Evolutionary conservation across 495 filamentous ascomycete species (phyloP), one percentile per base, ranked within the genome.

Genomic region (Parachaetomium inaequale): DNA sequence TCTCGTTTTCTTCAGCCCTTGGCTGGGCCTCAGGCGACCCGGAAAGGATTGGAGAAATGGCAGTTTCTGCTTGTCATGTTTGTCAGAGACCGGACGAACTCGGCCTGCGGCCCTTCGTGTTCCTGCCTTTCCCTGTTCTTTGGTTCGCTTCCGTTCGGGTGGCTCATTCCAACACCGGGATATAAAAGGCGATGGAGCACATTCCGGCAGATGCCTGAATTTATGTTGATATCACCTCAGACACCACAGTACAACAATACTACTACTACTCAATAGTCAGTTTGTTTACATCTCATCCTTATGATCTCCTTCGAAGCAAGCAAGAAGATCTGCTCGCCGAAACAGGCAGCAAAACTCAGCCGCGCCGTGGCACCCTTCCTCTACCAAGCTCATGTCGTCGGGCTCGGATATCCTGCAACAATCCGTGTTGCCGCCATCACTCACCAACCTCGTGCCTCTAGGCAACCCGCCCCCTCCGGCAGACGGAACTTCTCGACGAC

Each of bases 401-500:
- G 62, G 1, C 38, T 74, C 28, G 66, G 62, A 12, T 72, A 65
- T 43, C 59, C 74, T 8, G 63, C 66, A 5, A 68, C 69, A 6
- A 60, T 72, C 25, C 70, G 71, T 25, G 47, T 64, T 26, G 58
- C 62, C 21, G 29, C 49, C 17, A 47, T 42, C 7, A 34, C 59
- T 32, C 65, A 61, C 26, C 58, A 58, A 17, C 34, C 23, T 14
- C 60, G 53, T 14, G 49, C 56, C 2, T 23, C 34, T n/a, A 12
- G 14, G 1, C 36, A 17, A 15, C 14, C 36, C 36, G 6, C 36
- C 10, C 36, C 36, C 36, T 38, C 60, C 19, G 12, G 52, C 17
- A 58, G 69, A 28, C 65, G 65, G 32, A 28, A 34, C 43, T 81
- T 81, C 64, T 78, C 79, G 10, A 80, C 76, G 7, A 80, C 77